Conservation (phyloP, 805 yeast species). For the Yamadazyma insecticola region DNA sequence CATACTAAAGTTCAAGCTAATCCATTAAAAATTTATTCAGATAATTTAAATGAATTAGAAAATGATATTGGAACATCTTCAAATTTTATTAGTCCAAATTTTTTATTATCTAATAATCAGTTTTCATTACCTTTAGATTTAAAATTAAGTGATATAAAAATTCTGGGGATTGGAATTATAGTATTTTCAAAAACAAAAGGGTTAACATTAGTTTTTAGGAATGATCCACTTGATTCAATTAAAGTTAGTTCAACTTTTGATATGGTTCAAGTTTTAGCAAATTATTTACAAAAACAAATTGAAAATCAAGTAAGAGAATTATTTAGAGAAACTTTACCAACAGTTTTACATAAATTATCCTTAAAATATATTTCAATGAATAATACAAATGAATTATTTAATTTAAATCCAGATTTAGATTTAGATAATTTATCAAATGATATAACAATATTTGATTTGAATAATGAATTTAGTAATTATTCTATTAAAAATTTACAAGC, state of each 20-base stretch:
- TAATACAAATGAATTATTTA: constrained; percentile 5
- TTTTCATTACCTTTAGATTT: constrained; percentile 77
- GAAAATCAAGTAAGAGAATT: constrained; percentile 75
- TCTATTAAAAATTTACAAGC: constrained; percentile 48
- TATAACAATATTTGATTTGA: constrained; percentile 53
- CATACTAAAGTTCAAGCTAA: constrained; percentile 83
- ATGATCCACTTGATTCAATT: constrained; percentile 82
- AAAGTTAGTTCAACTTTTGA: constrained; percentile 86
- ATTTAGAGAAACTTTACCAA: constrained; percentile 80
- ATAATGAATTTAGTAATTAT: constrained; percentile 45
- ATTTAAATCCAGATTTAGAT: constrained; percentile 4
- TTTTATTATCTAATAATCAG: constrained; percentile 59
- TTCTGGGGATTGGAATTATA: constrained; percentile 78
- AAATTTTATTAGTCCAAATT: constrained; percentile 60
- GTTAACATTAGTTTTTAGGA: constrained; percentile 78
- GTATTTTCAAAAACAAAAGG: constrained; percentile 82
- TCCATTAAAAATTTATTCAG: constrained; percentile 64
- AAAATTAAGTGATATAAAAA: constrained; percentile 63
- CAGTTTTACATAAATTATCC: constrained; percentile 70
- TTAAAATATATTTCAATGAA: constrained; percentile 41
- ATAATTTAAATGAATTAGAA: constrained; percentile 35
- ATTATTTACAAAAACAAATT: constrained; percentile 75
- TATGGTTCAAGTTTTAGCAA: constrained; percentile 77
- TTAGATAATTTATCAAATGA: constrained; percentile 5
- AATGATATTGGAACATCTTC: constrained; percentile 17